These are phyloP conservation scores for Ceratocystis smalleyi DNA, from an alignment of 2,329 filamentous ascomycete species.

Conservation along the genomic window DNA sequence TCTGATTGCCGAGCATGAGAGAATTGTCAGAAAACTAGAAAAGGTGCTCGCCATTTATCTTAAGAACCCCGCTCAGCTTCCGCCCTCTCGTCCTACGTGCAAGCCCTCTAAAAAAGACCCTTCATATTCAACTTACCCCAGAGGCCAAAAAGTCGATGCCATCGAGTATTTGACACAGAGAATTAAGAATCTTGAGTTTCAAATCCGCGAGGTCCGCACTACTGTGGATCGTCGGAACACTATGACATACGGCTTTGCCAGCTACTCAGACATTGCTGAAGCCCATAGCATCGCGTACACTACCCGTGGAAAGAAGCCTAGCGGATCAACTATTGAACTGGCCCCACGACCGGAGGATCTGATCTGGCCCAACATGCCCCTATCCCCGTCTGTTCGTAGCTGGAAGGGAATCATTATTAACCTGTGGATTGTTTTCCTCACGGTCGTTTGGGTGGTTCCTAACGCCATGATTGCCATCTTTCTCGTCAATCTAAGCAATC, in stretches of 20 bases:
- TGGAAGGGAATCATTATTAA: conserved; percentile 66
- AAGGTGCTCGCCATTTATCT: conserved; percentile 75
- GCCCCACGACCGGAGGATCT: conserved; percentile 81
- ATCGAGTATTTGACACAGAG: conserved; percentile 84
- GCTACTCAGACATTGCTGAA: conserved; percentile 74
- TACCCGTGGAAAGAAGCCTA: conserved; percentile 63
- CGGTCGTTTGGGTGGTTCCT: conserved; percentile 72
- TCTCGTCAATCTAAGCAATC: conserved; percentile 66
- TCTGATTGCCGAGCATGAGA: conserved; percentile 69
- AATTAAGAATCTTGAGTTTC: conserved; percentile 64
- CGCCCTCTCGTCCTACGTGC: conserved; percentile 60
- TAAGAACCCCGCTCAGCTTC: conserved; percentile 69
- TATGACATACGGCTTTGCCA: conserved; percentile 86
- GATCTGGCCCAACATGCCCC: conserved; percentile 84
- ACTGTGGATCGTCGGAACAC: conserved; percentile 76
- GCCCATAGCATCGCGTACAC: conserved; percentile 78
- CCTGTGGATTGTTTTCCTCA: conserved; percentile 68
- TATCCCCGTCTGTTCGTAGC: conserved; percentile 51
- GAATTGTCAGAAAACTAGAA: conserved; percentile 69
- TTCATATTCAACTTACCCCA: conserved; percentile 45
- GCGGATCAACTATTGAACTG: conserved; percentile 59
- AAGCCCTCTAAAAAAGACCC: conserved; percentile 67
- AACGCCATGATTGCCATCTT: conserved; percentile 94
- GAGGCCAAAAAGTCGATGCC: conserved; percentile 68
- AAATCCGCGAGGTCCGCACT: conserved; percentile 69